These are phyloP conservation scores for Madurella mycetomatis DNA, from an alignment of 2,329 filamentous ascomycete genomes.

Conservation along the genomic window DNA sequence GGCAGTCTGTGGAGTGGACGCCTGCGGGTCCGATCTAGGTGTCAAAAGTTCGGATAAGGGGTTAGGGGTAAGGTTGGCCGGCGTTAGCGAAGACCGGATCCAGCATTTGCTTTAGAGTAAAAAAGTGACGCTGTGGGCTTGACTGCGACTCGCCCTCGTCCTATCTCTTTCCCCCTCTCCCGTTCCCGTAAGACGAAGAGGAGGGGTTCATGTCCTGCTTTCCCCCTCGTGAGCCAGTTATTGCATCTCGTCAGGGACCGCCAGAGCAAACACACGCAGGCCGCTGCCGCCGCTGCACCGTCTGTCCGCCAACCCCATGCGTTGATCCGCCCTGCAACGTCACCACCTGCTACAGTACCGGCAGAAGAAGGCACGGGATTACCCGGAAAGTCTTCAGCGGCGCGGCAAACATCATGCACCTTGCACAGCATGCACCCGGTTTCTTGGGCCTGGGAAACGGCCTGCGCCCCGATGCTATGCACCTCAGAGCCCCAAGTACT, in stretches of 20 bases:
- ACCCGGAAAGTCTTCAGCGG: not conserved
- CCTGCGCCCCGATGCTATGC: constrained; percentile 3
- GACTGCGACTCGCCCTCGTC: not conserved
- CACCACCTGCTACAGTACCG: not conserved
- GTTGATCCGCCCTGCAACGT: constrained; percentile 2
- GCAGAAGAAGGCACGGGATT: not conserved
- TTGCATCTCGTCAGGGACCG: not conserved
- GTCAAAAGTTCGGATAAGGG: not conserved
- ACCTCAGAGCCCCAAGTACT: not conserved
- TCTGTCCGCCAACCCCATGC: not conserved
- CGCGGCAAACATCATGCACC: constrained; percentile 7
- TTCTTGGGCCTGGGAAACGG: constrained; percentile 1
- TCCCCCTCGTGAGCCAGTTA: not conserved
- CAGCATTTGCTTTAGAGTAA: not conserved
- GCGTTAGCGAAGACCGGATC: not conserved
- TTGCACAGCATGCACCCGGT: constrained; percentile 7
- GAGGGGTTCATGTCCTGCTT: not conserved
- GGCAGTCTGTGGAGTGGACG: not conserved
- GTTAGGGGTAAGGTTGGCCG: not conserved
- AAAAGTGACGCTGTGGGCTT: not conserved
- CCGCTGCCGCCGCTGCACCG: not conserved
- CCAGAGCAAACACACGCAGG: not conserved
- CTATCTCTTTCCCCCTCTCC: not conserved
- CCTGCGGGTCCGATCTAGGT: not conserved
- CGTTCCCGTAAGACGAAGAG: not conserved